A percentile compares a stretch with the other conserved stretches of the same genome.
These are phyloP conservation scores for Coemansia sp. DNA, from an alignment of 192 early-diverging fungal genomes.

Conservation along the genomic window DNA sequence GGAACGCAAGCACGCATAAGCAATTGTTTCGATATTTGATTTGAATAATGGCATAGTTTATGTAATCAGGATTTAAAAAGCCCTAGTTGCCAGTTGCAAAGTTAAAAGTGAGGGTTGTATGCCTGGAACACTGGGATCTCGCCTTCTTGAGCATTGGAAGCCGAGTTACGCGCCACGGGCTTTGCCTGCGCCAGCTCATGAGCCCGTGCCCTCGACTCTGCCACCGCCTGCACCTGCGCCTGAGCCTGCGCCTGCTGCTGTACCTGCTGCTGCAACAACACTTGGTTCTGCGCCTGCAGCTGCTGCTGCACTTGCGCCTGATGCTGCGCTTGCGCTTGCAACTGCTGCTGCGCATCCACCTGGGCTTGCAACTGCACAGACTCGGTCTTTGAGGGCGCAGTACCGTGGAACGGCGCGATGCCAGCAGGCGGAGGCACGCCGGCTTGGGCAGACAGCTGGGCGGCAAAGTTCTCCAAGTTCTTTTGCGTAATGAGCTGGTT, in stretches of 20 bases:
- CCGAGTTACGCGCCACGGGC: neutral
- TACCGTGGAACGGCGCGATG: constrained; percentile 21
- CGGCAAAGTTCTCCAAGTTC: constrained; percentile 46
- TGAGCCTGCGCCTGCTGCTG: constrained; percentile 44
- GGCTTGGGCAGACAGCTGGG: constrained; percentile 44
- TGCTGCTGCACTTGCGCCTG: constrained; percentile 25
- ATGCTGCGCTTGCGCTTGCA: constrained; percentile 23
- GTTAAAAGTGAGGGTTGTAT: neutral
- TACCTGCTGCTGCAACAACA: constrained; percentile 19
- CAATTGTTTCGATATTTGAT: no score
- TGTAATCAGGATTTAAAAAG: no score
- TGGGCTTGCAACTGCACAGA: constrained; percentile 17
- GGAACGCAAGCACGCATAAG: constrained; percentile 17
- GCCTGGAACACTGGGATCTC: neutral
- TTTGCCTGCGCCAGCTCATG: constrained; percentile 43
- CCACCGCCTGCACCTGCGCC: constrained; percentile 47
- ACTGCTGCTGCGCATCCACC: constrained; percentile 28
- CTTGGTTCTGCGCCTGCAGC: constrained; percentile 32
- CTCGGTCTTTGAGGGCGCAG: constrained; percentile 4
- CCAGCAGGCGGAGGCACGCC: constrained; percentile 47
- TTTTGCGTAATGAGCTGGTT: constrained; percentile 52
- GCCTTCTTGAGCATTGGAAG: neutral
- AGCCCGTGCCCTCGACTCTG: constrained; percentile 36
- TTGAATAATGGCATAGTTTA: no score
- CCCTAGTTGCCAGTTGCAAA: neutral